Evolutionary conservation across 768 basidiomycete genomes (phyloP).

Genomic region (Tephrocybe sp.): DNA sequence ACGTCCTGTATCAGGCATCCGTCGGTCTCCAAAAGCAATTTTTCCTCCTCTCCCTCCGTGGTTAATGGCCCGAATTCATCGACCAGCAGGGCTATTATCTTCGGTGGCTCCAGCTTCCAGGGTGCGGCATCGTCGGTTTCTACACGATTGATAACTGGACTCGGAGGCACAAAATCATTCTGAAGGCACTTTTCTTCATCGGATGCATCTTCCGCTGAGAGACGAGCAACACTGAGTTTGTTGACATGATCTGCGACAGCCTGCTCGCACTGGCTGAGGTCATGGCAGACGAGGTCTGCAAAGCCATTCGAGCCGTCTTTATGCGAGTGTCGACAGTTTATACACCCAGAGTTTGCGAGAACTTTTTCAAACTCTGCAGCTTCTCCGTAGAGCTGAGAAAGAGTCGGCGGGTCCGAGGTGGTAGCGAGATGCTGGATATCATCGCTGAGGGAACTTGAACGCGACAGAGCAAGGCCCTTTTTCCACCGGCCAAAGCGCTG

Average conservation of each 20-base stretch:
- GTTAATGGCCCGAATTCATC: conserved; percentile 58
- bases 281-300: conserved; percentile 39
- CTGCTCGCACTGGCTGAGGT: conserved; percentile 34
- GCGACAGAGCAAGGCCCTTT: conserved; percentile 7
- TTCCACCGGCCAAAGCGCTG: conserved; percentile 8
- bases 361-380: conserved; percentile 36
- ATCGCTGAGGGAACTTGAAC: conserved; percentile 14
- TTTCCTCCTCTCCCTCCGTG: conserved; percentile 41
- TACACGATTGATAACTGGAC: conserved; percentile 23
- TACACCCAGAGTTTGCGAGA: conserved; percentile 26
- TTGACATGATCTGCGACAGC: conserved; percentile 33
- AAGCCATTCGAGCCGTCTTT: conserved; percentile 31
- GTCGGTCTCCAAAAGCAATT: conserved; percentile 51
- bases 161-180: neutral
- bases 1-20: conserved; percentile 49
- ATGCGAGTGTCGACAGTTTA: conserved; percentile 14
- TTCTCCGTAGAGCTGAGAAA: conserved; percentile 36
- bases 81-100: conserved; percentile 48
- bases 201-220: conserved; percentile 25
- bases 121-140: conserved; percentile 23
- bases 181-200: conserved; percentile 2
- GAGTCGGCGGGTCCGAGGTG: conserved; percentile 20
- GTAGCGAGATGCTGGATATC: conserved; percentile 14
- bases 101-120: conserved; percentile 39
- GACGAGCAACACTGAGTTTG: conserved; percentile 35